Conservation (phyloP, 2,329 filamentous ascomycete species). For the Fusarium miscanthi region DNA sequence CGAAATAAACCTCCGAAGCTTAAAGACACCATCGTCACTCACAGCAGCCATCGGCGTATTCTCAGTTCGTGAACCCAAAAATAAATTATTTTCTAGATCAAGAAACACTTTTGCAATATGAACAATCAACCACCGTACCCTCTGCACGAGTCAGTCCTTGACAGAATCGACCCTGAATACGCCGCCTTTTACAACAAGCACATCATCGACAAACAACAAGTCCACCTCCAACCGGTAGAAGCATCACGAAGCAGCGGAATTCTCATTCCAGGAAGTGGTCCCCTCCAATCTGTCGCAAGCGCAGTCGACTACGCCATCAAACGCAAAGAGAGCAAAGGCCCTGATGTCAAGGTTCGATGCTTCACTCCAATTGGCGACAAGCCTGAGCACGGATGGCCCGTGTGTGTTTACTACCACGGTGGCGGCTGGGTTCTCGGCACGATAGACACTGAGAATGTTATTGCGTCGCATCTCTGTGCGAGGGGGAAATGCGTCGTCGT, state of each 20-base stretch:
- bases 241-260: background rate
- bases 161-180: constrained; percentile 1
- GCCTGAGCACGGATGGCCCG: constrained; percentile 6
- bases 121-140: constrained; percentile 8
- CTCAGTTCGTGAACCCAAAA: accelerated
- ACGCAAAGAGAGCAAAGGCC: constrained; percentile 7
- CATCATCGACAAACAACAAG: constrained; percentile 22
- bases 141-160: background rate
- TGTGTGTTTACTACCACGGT: constrained; percentile 17
- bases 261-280: constrained; percentile 7
- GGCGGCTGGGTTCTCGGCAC: constrained; percentile 18
- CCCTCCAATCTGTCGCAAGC: background rate
- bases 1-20: constrained; percentile 7
- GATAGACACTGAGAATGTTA: constrained; percentile 16
- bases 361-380: constrained; percentile 1
- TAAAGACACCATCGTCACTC: background rate
- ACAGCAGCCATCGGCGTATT: background rate
- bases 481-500: constrained; percentile 4
- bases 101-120: accelerated
- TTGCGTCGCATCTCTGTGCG: constrained; percentile 12
- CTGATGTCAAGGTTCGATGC: background rate
- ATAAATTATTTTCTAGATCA: accelerated
- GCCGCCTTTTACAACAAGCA: constrained; percentile 14
- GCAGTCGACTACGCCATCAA: background rate
- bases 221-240: constrained; percentile 9